phyloP scores from a whole-genome alignment of 208 protist species.

The Crithidia expoeki region DNA sequence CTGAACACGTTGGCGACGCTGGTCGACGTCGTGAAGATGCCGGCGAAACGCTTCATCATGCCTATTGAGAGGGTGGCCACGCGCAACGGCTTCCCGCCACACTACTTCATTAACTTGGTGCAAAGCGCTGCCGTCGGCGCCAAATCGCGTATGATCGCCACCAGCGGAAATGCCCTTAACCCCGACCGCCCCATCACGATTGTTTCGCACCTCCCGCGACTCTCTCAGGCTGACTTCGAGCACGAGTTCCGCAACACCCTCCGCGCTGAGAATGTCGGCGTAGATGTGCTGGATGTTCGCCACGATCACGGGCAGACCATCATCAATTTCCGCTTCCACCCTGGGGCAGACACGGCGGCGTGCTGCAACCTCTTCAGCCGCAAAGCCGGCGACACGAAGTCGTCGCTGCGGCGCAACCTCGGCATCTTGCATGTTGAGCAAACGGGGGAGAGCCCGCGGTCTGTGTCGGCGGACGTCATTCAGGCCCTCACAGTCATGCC shows the following conservation, averaged over 20 bases:
- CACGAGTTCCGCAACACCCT: slow-evolving; percentile 71
- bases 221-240: slow-evolving; percentile 81
- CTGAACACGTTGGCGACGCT: slow-evolving; percentile 77
- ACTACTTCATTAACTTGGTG: slow-evolving; percentile 74
- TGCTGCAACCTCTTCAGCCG: slow-evolving; percentile 80
- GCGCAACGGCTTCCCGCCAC: slow-evolving; percentile 65
- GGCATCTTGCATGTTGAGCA: slow-evolving; percentile 86
- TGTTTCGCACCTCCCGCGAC: slow-evolving; percentile 71
- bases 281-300: slow-evolving; percentile 63
- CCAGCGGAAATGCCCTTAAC: slow-evolving; percentile 56
- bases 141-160: slow-evolving; percentile 46
- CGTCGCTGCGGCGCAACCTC: slow-evolving; percentile 79
- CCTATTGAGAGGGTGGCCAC: slow-evolving; percentile 72
- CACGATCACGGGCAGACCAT: slow-evolving; percentile 76
- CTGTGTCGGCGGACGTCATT: slow-evolving; percentile 58
- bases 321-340: slow-evolving; percentile 74
- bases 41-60: slow-evolving; percentile 77
- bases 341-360: slow-evolving; percentile 45
- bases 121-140: slow-evolving; percentile 51
- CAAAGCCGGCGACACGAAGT: slow-evolving; percentile 82
- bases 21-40: slow-evolving; percentile 71
- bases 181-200: slow-evolving; percentile 72
- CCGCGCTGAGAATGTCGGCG: slow-evolving; percentile 47
- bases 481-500: slow-evolving; percentile 69
- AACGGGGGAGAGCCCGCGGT: slow-evolving; percentile 40